phyloP scores from a whole-genome alignment of 1,284 basidiomycete species.

The Leccinum insolens region DNA sequence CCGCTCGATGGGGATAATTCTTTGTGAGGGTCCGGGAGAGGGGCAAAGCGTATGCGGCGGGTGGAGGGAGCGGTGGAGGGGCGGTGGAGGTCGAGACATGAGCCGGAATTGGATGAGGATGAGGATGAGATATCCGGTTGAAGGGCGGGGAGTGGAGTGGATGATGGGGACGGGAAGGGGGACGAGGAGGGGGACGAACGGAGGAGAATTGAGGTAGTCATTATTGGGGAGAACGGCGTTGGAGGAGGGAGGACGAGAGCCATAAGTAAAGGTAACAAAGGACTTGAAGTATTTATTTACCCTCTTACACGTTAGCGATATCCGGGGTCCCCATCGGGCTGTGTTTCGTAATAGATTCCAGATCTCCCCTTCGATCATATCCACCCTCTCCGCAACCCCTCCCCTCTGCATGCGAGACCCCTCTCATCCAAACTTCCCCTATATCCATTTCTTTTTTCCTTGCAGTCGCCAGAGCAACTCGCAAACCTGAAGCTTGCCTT shows the following conservation, averaged over 20 bases:
- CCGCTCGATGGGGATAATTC: conserved; percentile 31
- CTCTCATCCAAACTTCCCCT: neutral
- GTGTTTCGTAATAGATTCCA: conserved; percentile 18
- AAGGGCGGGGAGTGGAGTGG: conserved; percentile 39
- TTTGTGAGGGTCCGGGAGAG: conserved; percentile 67
- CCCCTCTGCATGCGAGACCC: neutral
- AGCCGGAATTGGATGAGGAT: conserved; percentile 23
- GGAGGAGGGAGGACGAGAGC: conserved; percentile 15
- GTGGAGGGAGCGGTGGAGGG: conserved; percentile 23
- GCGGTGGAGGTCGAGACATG: conserved; percentile 19
- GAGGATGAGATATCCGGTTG: conserved; percentile 34
- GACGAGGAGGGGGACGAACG: conserved; percentile 20
- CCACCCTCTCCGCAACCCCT: conserved; percentile 1
- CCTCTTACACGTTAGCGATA: conserved; percentile 9
- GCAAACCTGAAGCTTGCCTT: neutral
- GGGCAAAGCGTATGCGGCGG: conserved; percentile 71
- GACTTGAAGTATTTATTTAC: conserved; percentile 15
- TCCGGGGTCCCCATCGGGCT: conserved; percentile 25
- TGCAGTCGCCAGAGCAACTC: neutral
- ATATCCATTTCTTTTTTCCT: neutral
- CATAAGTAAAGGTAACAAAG: conserved; percentile 8
- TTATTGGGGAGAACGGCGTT: conserved; percentile 10
- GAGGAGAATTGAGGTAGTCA: conserved; percentile 27
- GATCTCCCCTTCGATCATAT: conserved; percentile 15
- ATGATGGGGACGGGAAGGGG: conserved; percentile 29